These are phyloP conservation scores for Colletotrichum sp. DNA, from an alignment of 2,329 filamentous ascomycete genomes.

Conservation along the genomic window DNA sequence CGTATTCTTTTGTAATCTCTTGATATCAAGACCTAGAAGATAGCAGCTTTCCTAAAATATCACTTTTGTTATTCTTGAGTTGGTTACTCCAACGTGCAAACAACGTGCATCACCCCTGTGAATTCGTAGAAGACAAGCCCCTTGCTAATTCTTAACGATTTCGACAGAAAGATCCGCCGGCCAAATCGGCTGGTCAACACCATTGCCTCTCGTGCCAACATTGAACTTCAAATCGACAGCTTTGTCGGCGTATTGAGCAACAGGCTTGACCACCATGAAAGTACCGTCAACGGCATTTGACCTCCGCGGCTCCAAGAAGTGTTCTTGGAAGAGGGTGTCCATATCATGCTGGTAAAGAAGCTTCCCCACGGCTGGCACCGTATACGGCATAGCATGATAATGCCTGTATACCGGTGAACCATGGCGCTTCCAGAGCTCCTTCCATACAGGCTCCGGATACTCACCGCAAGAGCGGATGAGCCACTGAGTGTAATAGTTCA, in stretches of 20 bases:
- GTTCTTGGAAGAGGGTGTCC: constrained; percentile 44
- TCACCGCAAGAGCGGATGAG: constrained; percentile 40
- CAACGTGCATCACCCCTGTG: accelerated
- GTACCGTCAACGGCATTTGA: constrained; percentile 23
- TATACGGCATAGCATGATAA: constrained; percentile 51
- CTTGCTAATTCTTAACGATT: constrained; percentile 25
- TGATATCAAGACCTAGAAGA: background rate
- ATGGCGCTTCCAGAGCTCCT: constrained; percentile 52
- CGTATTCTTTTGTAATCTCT: background rate
- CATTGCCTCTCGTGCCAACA: constrained; percentile 54
- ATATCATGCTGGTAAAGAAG: constrained; percentile 41
- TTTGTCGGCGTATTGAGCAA: constrained; percentile 40
- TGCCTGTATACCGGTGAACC: constrained; percentile 54
- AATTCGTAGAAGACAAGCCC: background rate
- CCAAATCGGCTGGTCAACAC: constrained; percentile 49
- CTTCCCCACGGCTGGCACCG: constrained; percentile 37
- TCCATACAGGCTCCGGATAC: constrained; percentile 35
- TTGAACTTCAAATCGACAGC: constrained; percentile 45
- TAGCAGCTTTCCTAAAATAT: background rate
- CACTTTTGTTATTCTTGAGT: background rate
- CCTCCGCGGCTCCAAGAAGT: constrained; percentile 48
- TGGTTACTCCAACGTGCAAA: background rate
- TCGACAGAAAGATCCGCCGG: constrained; percentile 43
- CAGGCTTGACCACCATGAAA: constrained; percentile 43
- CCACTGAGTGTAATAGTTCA: constrained; percentile 50